Evolutionary conservation across 129 eudicot species (phyloP), one percentile per base, ranked within the genome.

Genomic region (Flaveria sonorensis): DNA sequence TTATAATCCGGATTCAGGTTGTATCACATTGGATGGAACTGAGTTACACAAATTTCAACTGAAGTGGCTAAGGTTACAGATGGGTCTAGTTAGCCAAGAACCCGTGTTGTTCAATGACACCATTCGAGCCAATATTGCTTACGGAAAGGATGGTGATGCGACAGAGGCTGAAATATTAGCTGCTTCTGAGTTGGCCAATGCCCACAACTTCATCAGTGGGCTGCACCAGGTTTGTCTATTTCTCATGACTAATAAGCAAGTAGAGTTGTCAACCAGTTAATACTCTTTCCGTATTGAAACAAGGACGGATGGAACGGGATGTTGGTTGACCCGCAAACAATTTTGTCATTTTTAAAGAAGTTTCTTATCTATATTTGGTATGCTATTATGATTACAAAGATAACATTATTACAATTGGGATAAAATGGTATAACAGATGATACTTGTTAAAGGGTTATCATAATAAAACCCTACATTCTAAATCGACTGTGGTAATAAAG

Each of bases 11-110:
- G 89, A 91, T 68, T 81, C 87, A 1, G 97, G 97, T 21, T 13
- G 8, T 19, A 91, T 91, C 60, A 88, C 84, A 9, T 73, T 91
- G 8, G 97, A 91, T 70, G 91, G 89, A 23, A 64, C 78, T 6
- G 88, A 91, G 75, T 76, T 91, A 23, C 83, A 83, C 8, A 86
- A 81, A 72, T 81, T 91, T 57, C 91, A 88, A 30, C 48, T 91
- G n/a, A 91, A 88, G 68, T 91, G 96, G 97, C 81, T 91, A 20
- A 85, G 97, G 71, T 77, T 78, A 73, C 93, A 88, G 81, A 91
- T 91, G 91, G 97, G 97, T 2, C 87, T 88, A 8, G 89, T 90
- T 52, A 84, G 91, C 83, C 93, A 88, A 55, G 96, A 90, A 71
- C 96, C 96, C 0, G 82, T 75, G 12, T 79, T 91, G 83, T 91